Percentiles rank a stretch among this genome's conserved stretches.
Conservation (phyloP, 305 asterid species). For the Fraxinus paxiana region DNA sequence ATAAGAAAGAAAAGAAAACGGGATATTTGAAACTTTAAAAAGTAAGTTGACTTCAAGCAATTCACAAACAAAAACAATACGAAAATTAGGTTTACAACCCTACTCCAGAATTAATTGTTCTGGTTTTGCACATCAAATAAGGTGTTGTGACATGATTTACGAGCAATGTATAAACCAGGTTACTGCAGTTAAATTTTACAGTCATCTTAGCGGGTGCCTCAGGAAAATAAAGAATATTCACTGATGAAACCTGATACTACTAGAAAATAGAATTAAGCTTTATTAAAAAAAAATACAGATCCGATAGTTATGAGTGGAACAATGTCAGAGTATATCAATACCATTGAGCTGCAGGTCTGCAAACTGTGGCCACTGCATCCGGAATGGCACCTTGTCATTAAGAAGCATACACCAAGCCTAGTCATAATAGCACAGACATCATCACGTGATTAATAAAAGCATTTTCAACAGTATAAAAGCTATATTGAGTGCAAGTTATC, state of each 20-base stretch:
- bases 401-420: conserved; percentile 99
- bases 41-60: conserved; percentile 7
- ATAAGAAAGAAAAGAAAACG: neutral
- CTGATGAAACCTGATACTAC: neutral
- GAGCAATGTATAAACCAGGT: conserved; percentile 12
- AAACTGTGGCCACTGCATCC: conserved; percentile 99
- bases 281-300: conserved; percentile 12
- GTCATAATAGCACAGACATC: conserved; percentile 29
- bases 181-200: neutral
- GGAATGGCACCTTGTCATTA: conserved; percentile 86
- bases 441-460: conserved; percentile 17
- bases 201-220: conserved; percentile 11
- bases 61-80: neutral
- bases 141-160: neutral
- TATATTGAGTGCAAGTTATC: conserved; percentile 7
- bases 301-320: conserved; percentile 12
- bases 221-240: conserved; percentile 14
- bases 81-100: neutral
- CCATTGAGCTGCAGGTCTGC: conserved; percentile 95
- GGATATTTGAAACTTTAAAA: conserved; percentile 9
- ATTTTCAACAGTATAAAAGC: conserved; percentile 16
- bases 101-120: neutral
- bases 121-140: conserved; percentile 4
- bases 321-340: conserved; percentile 32
- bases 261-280: conserved; percentile 1